Percentiles rank a stretch among this genome's conserved stretches.
Evolutionary conservation across 2,329 filamentous ascomycete species (phyloP).

Genomic region (Aspergillus melleus): DNA sequence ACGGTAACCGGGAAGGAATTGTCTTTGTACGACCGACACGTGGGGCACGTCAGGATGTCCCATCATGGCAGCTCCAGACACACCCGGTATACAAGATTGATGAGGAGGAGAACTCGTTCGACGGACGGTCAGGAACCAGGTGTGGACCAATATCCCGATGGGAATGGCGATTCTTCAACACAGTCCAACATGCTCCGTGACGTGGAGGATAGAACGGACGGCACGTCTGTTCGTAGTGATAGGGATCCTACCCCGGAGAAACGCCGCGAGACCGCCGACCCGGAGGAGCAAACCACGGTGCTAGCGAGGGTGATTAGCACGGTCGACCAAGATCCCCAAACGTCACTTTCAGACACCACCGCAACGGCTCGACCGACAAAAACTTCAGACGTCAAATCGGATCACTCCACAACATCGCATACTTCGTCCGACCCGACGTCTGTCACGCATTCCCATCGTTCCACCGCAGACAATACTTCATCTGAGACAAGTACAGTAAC

Average conservation of each 20-base stretch:
- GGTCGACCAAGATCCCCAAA: background rate
- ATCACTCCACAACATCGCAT: background rate
- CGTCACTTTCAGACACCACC: background rate
- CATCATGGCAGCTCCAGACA: conserved; percentile 18
- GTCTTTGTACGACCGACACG: background rate
- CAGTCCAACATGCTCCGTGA: background rate
- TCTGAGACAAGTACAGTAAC: conserved; percentile 5
- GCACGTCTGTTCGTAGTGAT: background rate
- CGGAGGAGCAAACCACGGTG: conserved; percentile 2
- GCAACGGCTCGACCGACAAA: background rate
- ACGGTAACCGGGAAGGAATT: background rate
- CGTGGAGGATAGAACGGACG: background rate
- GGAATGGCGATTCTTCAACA: background rate
- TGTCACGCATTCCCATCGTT: background rate
- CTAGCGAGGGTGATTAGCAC: conserved; percentile 2
- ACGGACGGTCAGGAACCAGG: background rate
- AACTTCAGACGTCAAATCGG: background rate
- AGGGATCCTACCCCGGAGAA: background rate
- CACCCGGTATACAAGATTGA: conserved; percentile 12
- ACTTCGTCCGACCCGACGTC: conserved; percentile 1
- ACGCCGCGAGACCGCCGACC: background rate
- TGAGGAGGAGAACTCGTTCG: conserved; percentile 12
- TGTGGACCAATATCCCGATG: background rate
- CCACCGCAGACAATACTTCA: conserved; percentile 1
- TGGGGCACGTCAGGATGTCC: conserved; percentile 13